Evolutionary conservation across 1,284 basidiomycete species (phyloP).

Genomic region (Malassezia dermatis): DNA sequence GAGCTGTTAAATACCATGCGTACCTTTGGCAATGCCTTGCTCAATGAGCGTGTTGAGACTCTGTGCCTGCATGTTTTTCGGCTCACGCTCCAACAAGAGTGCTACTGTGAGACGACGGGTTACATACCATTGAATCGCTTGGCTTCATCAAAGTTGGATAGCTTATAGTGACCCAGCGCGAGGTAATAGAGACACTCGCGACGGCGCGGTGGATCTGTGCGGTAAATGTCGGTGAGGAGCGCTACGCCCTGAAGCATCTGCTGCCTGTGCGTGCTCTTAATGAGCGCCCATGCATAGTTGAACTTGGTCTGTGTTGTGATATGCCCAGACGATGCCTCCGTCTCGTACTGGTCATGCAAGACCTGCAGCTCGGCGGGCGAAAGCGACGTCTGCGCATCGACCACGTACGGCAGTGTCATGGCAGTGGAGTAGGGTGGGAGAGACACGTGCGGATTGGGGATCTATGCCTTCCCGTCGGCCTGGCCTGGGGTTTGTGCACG

Average conservation of each 20-base stretch:
- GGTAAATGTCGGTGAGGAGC: constrained; percentile 88
- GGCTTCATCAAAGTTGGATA: constrained; percentile 88
- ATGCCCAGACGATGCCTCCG: constrained; percentile 67
- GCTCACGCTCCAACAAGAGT: constrained; percentile 81
- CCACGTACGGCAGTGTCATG: constrained; percentile 71
- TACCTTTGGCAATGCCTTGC: constrained; percentile 71
- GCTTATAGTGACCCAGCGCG: constrained; percentile 90
- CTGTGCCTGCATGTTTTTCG: constrained; percentile 82
- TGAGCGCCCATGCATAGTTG: constrained; percentile 78
- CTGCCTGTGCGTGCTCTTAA: constrained; percentile 36
- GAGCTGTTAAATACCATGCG: constrained; percentile 17
- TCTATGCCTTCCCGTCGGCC: neutral
- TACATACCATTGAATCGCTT: constrained; percentile 77
- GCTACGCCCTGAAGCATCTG: constrained; percentile 65
- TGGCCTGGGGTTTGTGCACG: neutral
- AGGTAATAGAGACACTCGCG: constrained; percentile 96
- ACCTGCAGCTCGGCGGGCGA: constrained; percentile 83
- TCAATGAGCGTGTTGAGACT: constrained; percentile 78
- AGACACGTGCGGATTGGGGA: neutral
- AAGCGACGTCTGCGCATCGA: constrained; percentile 79
- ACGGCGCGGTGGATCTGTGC: constrained; percentile 71
- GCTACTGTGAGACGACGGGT: constrained; percentile 52
- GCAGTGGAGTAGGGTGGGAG: neutral
- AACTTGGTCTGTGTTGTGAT: constrained; percentile 93
- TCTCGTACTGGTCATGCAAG: constrained; percentile 73